Evolutionary conservation across 257 asterid species (phyloP).

Genomic region (Handroanthus guayacan): DNA sequence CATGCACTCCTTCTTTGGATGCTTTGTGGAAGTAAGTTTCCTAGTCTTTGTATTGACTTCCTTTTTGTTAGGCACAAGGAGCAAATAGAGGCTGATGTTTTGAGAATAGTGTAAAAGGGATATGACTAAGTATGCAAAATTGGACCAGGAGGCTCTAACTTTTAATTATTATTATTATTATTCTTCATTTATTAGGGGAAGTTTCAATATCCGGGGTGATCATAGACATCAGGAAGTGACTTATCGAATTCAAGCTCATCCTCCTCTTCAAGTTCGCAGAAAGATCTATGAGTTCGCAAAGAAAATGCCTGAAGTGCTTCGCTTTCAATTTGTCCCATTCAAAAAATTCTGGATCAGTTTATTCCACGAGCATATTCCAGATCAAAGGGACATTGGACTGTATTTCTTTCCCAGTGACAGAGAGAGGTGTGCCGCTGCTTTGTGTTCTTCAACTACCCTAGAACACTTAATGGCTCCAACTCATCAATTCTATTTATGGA

Average conservation of each 20-base stretch:
- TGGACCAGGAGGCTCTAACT: no score
- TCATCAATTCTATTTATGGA: background rate
- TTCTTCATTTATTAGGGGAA: slow-evolving; percentile 53
- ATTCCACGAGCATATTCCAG: slow-evolving; percentile 51
- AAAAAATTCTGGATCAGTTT: slow-evolving; percentile 45
- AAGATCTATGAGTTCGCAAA: slow-evolving; percentile 61
- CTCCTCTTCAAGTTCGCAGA: slow-evolving; percentile 54
- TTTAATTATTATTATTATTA: background rate
- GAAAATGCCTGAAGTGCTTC: slow-evolving; percentile 64
- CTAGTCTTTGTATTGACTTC: slow-evolving; percentile 5
- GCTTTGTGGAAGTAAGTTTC: slow-evolving; percentile 72
- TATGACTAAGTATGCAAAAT: no score
- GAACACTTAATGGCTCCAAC: background rate
- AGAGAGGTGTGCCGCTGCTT: slow-evolving; percentile 50
- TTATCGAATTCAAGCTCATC: slow-evolving; percentile 56
- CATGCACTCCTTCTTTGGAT: slow-evolving; percentile 47
- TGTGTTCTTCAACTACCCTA: background rate
- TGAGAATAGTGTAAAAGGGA: no score
- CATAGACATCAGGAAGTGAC: slow-evolving; percentile 30
- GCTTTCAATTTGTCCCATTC: slow-evolving; percentile 55
- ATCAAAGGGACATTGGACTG: slow-evolving; percentile 56
- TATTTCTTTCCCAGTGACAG: slow-evolving; percentile 63
- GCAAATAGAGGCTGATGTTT: background rate
- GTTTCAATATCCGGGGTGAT: slow-evolving; percentile 49
- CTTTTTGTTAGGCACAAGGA: slow-evolving; percentile 6